Percentiles rank a stretch among this genome's conserved stretches.
phyloP scores from a whole-genome alignment of 2,329 filamentous ascomycete genomes.

The Botrytis tulipae region DNA sequence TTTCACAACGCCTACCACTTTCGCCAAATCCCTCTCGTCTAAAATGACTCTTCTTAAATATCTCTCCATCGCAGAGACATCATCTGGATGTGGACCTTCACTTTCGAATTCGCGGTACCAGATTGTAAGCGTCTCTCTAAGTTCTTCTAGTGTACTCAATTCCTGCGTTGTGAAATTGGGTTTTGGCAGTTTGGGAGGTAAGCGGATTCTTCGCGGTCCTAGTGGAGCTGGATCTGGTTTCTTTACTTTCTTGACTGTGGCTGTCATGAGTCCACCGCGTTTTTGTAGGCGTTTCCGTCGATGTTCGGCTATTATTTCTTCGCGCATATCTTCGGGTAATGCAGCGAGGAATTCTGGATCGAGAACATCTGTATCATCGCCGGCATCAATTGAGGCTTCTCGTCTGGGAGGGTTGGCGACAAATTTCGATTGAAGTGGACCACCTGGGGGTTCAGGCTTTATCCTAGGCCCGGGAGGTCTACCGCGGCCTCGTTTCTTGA shows the following conservation, averaged over 20 bases:
- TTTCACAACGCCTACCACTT: slow-evolving; percentile 65
- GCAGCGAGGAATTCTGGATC: slow-evolving; percentile 72
- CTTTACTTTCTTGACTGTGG: slow-evolving; percentile 25
- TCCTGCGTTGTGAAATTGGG: slow-evolving; percentile 63
- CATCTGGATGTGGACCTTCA: slow-evolving; percentile 75
- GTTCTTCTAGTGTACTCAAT: slow-evolving; percentile 55
- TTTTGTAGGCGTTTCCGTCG: slow-evolving; percentile 57
- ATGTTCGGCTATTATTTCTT: slow-evolving; percentile 76
- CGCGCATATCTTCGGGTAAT: slow-evolving; percentile 75
- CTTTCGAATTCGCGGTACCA: slow-evolving; percentile 73
- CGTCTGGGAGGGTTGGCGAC: slow-evolving; percentile 35
- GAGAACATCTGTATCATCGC: slow-evolving; percentile 59
- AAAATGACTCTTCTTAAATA: slow-evolving; percentile 71
- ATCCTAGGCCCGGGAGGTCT: slow-evolving; percentile 42
- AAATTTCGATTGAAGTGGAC: slow-evolving; percentile 20
- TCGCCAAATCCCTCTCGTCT: slow-evolving; percentile 76
- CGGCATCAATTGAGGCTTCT: slow-evolving; percentile 54
- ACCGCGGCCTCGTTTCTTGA: slow-evolving; percentile 58
- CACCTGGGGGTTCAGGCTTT: slow-evolving; percentile 2
- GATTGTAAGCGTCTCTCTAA: slow-evolving; percentile 69
- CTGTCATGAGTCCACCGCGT: slow-evolving; percentile 42
- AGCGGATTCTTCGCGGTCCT: slow-evolving; percentile 40
- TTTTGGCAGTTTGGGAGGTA: slow-evolving; percentile 50
- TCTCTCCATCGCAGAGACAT: slow-evolving; percentile 69
- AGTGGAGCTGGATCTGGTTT: slow-evolving; percentile 26